Conservation (phyloP, 257 asterid genomes). For the Ligustrum vulgare region DNA sequence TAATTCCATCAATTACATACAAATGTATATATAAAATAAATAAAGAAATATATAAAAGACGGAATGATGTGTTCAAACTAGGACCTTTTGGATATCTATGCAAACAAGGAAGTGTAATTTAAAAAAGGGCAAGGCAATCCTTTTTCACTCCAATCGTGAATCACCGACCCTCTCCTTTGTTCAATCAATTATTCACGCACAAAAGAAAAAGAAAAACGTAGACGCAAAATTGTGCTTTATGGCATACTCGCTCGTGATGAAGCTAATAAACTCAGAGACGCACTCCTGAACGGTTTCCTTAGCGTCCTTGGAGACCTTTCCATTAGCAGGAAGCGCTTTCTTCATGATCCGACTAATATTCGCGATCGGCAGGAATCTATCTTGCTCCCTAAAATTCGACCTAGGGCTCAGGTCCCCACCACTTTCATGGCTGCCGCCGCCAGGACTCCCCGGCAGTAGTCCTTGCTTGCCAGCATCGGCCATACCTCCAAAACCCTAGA, state of each 20-base stretch:
- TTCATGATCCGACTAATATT: conserved; percentile 74
- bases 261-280: conserved; percentile 76
- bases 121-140: background rate
- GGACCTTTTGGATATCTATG: background rate
- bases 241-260: conserved; percentile 73
- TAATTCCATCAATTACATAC: background rate
- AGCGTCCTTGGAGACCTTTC: conserved; percentile 66
- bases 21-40: background rate
- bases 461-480: conserved; percentile 46
- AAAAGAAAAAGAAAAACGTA: background rate
- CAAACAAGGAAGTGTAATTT: background rate
- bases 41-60: background rate
- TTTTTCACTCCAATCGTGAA: background rate
- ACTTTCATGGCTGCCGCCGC: conserved; percentile 58
- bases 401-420: conserved; percentile 68
- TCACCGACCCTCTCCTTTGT: background rate
- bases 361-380: conserved; percentile 68
- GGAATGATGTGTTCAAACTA: background rate
- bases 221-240: background rate
- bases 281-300: conserved; percentile 80
- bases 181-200: background rate
- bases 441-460: conserved; percentile 50
- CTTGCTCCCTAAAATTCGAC: conserved; percentile 62
- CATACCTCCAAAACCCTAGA: conserved; percentile 39
- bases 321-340: conserved; percentile 68